phyloP scores from a whole-genome alignment of 306 rosid species.

The Sophora flavescens region DNA sequence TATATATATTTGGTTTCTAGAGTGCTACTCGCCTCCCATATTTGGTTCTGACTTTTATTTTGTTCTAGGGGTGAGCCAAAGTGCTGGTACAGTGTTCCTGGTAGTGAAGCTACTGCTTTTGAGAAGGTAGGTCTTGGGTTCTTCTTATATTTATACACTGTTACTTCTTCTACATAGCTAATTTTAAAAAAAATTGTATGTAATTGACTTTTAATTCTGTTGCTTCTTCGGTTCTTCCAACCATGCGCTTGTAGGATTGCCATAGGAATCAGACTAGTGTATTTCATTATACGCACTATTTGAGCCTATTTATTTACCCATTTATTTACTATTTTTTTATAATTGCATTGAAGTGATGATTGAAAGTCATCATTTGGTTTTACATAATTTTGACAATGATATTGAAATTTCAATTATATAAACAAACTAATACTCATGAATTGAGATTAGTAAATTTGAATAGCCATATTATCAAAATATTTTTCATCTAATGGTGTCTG shows the following conservation, averaged over 20 bases:
- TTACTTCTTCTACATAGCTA: background rate
- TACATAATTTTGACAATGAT: slow-evolving; percentile 17
- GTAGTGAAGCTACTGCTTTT: slow-evolving; percentile 83
- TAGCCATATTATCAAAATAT: slow-evolving; percentile 13
- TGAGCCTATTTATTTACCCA: background rate
- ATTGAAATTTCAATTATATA: slow-evolving; percentile 37
- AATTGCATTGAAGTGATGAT: slow-evolving; percentile 32
- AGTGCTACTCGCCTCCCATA: slow-evolving; percentile 29
- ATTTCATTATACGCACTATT: slow-evolving; percentile 11
- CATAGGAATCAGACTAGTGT: slow-evolving; percentile 25
- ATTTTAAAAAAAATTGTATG: background rate
- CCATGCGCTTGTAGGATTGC: slow-evolving; percentile 29
- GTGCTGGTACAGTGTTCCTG: slow-evolving; percentile 99
- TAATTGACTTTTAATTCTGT: slow-evolving; percentile 17
- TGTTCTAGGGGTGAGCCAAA: slow-evolving; percentile 97
- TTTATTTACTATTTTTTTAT: background rate
- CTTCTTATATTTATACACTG: slow-evolving; percentile 36
- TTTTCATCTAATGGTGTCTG: slow-evolving; percentile 9
- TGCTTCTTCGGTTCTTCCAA: slow-evolving; percentile 46
- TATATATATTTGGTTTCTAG: slow-evolving; percentile 27
- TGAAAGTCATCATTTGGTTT: slow-evolving; percentile 3
- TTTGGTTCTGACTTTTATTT: slow-evolving; percentile 45
- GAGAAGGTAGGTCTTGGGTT: slow-evolving; percentile 72
- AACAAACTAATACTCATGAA: slow-evolving; percentile 23
- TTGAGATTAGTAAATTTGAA: slow-evolving; percentile 19